Evolutionary conservation across 2,329 filamentous ascomycete genomes (phyloP).

Genomic region (Knufia fluminis): DNA sequence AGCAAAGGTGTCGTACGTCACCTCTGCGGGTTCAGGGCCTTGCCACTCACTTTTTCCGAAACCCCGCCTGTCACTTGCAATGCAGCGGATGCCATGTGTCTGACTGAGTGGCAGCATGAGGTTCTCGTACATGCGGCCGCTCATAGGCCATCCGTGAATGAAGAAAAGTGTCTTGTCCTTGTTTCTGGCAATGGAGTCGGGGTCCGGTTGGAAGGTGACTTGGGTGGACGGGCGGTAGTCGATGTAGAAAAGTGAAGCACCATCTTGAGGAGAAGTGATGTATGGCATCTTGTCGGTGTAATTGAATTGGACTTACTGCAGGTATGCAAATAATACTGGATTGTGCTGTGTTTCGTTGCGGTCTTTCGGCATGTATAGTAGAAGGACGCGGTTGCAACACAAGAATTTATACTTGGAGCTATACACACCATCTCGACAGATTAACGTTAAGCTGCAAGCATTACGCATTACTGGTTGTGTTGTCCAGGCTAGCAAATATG

Average conservation of each 20-base stretch:
- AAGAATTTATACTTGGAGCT: background rate
- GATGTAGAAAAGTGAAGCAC: conserved; percentile 15
- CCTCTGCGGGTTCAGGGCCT: conserved; percentile 15
- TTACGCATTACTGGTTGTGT: background rate
- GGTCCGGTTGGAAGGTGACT: background rate
- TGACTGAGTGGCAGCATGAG: conserved; percentile 24
- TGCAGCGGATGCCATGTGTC: conserved; percentile 25
- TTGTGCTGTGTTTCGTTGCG: no score
- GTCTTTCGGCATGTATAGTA: no score
- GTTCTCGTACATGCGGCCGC: conserved; percentile 25
- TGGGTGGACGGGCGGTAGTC: conserved; percentile 16
- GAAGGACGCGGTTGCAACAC: no score
- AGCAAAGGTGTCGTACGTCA: conserved; percentile 27
- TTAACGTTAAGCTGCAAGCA: conserved; percentile 3
- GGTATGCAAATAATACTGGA: background rate
- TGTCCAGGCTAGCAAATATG: background rate
- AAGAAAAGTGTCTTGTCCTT: conserved; percentile 22
- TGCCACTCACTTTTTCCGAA: conserved; percentile 28
- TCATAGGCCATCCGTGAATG: conserved; percentile 28
- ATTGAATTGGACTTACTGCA: background rate
- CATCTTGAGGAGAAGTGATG: conserved; percentile 16
- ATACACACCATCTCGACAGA: background rate
- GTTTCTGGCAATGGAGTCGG: conserved; percentile 11
- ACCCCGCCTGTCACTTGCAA: conserved; percentile 26
- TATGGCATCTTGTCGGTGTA: conserved; percentile 19